These are phyloP conservation scores for Chrysopogon serrulatus DNA, from an alignment of 176 grass and related monocot genomes.

Conservation along the genomic window DNA sequence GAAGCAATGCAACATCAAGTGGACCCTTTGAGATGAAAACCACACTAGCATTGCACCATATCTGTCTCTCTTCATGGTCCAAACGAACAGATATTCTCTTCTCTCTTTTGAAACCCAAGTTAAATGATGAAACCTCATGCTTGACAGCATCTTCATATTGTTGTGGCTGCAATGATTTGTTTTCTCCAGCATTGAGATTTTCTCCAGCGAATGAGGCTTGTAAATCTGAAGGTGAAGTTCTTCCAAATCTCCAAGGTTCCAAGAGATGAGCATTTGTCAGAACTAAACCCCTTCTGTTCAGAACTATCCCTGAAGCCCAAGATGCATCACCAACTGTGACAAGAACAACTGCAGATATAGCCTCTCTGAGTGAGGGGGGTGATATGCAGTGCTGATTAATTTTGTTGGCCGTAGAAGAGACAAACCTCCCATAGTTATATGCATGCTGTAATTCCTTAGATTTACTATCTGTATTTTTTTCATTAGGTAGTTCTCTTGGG, in stretches of 20 bases:
- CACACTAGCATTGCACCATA: constrained; percentile 69
- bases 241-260: constrained; percentile 96
- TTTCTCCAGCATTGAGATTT: constrained; percentile 8
- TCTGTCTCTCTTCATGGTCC: constrained; percentile 45
- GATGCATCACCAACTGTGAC: constrained; percentile 66
- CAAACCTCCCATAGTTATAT: constrained; percentile 19
- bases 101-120: constrained; percentile 52
- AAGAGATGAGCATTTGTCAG: constrained; percentile 95
- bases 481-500: constrained; percentile 35
- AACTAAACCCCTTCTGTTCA: constrained; percentile 77
- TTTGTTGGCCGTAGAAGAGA: constrained; percentile 17
- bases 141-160: constrained; percentile 34
- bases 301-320: constrained; percentile 94
- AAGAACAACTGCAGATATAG: constrained; percentile 80
- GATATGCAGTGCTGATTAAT: constrained; percentile 13
- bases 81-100: constrained; percentile 72
- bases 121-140: constrained; percentile 39
- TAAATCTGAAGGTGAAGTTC: constrained; percentile 57
- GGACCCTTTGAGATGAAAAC: constrained; percentile 88
- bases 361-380: constrained; percentile 39
- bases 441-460: neutral
- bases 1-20: constrained; percentile 78
- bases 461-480: constrained; percentile 18
- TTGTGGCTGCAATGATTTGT: constrained; percentile 13
- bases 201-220: constrained; percentile 24